Conservation (phyloP, 305 asterid species). For the Vinca major region DNA sequence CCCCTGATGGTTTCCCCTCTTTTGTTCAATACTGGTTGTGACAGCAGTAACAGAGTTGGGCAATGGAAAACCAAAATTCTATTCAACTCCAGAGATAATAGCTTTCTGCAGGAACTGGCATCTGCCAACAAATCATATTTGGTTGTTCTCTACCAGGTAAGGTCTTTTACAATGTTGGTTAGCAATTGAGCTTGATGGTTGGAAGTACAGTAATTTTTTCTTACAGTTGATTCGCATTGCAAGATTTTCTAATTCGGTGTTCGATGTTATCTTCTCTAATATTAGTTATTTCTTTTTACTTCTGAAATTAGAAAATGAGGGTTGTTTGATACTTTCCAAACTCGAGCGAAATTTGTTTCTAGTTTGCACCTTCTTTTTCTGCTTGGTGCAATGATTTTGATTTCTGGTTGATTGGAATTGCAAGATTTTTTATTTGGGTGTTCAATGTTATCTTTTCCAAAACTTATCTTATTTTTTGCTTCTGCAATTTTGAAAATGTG, state of each 20-base stretch:
- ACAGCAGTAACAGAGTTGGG: constrained; percentile 95
- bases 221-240: background rate
- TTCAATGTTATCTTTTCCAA: background rate
- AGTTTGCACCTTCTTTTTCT: background rate
- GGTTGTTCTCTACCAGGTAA: constrained; percentile 95
- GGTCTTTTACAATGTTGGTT: constrained; percentile 11
- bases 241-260: background rate
- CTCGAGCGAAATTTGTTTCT: background rate
- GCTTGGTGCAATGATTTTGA: background rate
- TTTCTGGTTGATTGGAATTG: background rate
- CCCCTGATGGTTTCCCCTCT: background rate
- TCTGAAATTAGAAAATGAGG: background rate
- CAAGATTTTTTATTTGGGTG: background rate
- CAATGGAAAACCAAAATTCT: constrained; percentile 81
- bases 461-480: background rate
- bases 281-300: background rate
- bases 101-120: constrained; percentile 91
- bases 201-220: background rate
- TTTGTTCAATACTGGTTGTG: constrained; percentile 57
- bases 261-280: background rate
- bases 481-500: background rate
- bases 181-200: background rate
- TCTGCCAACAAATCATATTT: constrained; percentile 84
- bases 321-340: background rate
- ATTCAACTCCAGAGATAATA: constrained; percentile 79